Evolutionary conservation across 2,329 filamentous ascomycete species (phyloP).

Genomic region (Nannizzia gypsea): DNA sequence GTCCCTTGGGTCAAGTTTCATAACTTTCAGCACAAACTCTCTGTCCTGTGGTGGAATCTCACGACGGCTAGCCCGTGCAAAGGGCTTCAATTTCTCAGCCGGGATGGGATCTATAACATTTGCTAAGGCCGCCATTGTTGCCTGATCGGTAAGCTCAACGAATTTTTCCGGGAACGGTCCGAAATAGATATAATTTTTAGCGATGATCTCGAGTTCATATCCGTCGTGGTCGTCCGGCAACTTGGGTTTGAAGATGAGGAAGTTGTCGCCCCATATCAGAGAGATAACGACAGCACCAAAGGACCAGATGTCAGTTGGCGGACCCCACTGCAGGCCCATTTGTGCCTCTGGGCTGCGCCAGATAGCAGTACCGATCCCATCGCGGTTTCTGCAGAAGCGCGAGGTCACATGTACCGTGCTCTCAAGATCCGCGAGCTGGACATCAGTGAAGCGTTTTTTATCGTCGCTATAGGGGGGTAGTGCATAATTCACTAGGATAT

Average conservation of each 20-base stretch:
- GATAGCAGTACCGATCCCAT: conserved; percentile 28
- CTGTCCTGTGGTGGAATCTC: conserved; percentile 26
- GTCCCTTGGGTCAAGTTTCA: conserved; percentile 35
- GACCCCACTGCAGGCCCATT: conserved; percentile 17
- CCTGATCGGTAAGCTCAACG: conserved; percentile 12
- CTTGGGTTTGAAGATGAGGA: conserved; percentile 8
- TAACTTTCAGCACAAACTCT: conserved; percentile 30
- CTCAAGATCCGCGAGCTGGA: conserved; percentile 16
- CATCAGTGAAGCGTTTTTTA: conserved; percentile 15
- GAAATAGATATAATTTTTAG: conserved; percentile 4
- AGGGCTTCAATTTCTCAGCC: conserved; percentile 18
- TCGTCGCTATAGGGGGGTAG: conserved; percentile 11
- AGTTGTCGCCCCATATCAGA: conserved; percentile 8
- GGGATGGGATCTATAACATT: conserved; percentile 12
- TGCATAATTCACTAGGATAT: conserved; percentile 17
- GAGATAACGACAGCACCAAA: conserved; percentile 16
- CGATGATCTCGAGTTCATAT: conserved; percentile 8
- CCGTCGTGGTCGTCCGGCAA: conserved; percentile 6
- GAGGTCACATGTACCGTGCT: too few relatives aligned
- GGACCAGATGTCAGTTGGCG: conserved; percentile 21
- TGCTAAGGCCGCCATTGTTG: conserved; percentile 8
- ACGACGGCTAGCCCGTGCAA: conserved; percentile 14
- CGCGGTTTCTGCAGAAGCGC: too few relatives aligned
- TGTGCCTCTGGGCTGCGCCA: conserved; percentile 30
- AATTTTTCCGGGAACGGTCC: conserved; percentile 12